These are phyloP conservation scores for Rhynchospora pubera DNA, from an alignment of 176 grass and related monocot genomes.

Conservation along the genomic window DNA sequence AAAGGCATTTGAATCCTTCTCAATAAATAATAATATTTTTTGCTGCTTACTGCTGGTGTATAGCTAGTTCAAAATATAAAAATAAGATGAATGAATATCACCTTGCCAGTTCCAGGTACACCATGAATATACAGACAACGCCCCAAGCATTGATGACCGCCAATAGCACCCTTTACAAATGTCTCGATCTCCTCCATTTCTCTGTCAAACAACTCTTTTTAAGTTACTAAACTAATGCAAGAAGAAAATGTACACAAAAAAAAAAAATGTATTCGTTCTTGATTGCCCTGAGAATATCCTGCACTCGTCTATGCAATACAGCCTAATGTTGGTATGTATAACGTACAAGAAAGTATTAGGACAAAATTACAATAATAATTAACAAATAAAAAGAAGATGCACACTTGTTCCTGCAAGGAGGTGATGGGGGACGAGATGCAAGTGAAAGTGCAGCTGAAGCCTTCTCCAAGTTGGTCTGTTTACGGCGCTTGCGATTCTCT, in stretches of 20 bases:
- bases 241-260: constrained; percentile 13
- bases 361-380: neutral
- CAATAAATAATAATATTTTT: no score
- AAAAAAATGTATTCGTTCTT: neutral
- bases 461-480: constrained; percentile 79
- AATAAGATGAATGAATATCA: constrained; percentile 6
- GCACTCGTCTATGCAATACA: neutral
- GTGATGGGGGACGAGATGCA: constrained; percentile 78
- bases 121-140: constrained; percentile 95
- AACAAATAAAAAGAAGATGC: constrained; percentile 15
- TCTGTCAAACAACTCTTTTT: constrained; percentile 32
- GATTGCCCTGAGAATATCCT: neutral
- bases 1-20: no score
- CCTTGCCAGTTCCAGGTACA: constrained; percentile 99
- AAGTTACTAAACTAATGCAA: neutral
- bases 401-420: constrained; percentile 96
- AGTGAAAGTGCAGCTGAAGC: constrained; percentile 76
- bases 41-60: no score
- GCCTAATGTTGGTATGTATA: neutral
- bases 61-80: constrained; percentile 7
- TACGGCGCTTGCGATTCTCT: constrained; percentile 55
- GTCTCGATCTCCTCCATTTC: constrained; percentile 88
- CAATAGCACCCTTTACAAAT: constrained; percentile 91
- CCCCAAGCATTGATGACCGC: constrained; percentile 79
- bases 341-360: neutral